These are phyloP conservation scores for Heterobasidion parviporum DNA, from an alignment of 1,284 basidiomycete species.

Conservation along the genomic window DNA sequence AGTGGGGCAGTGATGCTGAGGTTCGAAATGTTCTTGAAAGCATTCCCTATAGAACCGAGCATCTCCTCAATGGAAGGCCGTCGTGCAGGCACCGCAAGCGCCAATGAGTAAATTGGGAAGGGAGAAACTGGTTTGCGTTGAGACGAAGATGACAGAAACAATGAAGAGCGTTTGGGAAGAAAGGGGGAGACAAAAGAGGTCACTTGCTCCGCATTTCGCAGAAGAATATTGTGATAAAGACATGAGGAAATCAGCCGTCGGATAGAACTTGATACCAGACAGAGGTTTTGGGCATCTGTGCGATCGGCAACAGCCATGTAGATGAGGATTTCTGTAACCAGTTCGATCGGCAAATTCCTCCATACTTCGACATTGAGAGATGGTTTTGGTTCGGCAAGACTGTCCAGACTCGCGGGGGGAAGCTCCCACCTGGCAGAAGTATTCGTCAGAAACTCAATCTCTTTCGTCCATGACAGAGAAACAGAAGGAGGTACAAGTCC, in stretches of 20 bases:
- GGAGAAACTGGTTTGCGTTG: background rate
- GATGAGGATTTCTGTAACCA: constrained; percentile 10
- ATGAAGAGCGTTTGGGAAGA: constrained; percentile 3
- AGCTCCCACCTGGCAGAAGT: background rate
- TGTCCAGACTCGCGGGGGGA: background rate
- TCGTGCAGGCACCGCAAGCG: constrained; percentile 10
- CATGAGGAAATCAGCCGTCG: constrained; percentile 11
- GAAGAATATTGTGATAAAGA: constrained; percentile 10
- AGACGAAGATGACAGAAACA: background rate
- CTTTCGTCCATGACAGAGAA: too few relatives aligned
- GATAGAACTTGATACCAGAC: constrained; percentile 13
- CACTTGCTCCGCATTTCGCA: constrained; percentile 11
- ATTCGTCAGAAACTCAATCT: background rate
- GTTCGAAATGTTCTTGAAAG: constrained; percentile 7
- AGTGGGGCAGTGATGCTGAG: constrained; percentile 11
- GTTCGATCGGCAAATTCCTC: constrained; percentile 10
- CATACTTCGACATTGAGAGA: constrained; percentile 1
- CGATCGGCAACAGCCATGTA: constrained; percentile 9
- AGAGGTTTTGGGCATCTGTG: constrained; percentile 8
- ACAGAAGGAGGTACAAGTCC: too few relatives aligned
- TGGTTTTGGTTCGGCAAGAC: background rate
- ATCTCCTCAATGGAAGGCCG: constrained; percentile 10
- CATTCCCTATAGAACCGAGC: constrained; percentile 5
- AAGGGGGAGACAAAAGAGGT: constrained; percentile 10
- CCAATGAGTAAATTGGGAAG: constrained; percentile 8